A percentile compares a stretch with the other conserved stretches of the same genome.
Evolutionary conservation across 371 early-diverging fungal genomes (phyloP).

Genomic region (Dipsacomyces acuminosporus): DNA sequence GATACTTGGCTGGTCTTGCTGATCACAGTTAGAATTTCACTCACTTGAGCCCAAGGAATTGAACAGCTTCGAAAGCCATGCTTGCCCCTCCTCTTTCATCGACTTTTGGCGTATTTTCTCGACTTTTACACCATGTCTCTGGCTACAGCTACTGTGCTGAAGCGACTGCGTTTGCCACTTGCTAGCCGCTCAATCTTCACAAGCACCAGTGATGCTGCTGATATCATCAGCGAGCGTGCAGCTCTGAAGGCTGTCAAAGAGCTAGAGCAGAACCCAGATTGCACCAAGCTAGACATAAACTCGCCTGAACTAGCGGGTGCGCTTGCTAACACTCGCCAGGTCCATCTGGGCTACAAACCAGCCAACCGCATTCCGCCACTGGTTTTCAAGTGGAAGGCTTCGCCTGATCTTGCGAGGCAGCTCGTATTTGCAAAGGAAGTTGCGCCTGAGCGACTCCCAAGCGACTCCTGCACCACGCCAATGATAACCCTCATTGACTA

Average conservation of each 20-base stretch:
- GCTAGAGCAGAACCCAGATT: conserved; percentile 6
- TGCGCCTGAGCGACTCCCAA: conserved; percentile 13
- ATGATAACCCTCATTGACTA: conserved; percentile 34
- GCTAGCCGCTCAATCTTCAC: neutral
- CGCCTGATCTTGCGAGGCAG: conserved; percentile 3
- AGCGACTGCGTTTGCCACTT: conserved; percentile 4
- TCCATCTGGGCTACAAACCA: conserved; percentile 22
- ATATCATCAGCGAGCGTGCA: conserved; percentile 23
- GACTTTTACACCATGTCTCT: no score
- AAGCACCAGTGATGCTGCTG: conserved; percentile 7
- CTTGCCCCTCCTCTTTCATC: no score
- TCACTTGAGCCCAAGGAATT: no score
- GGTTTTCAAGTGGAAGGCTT: conserved; percentile 21
- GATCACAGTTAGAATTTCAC: no score
- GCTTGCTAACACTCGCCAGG: conserved; percentile 8
- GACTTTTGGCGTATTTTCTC: no score
- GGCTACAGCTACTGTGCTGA: no score
- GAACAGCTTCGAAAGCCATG: no score
- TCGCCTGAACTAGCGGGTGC: neutral
- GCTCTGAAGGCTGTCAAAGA: conserved; percentile 18
- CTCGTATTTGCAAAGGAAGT: conserved; percentile 4
- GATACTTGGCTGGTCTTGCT: no score
- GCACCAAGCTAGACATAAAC: conserved; percentile 13
- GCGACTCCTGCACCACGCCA: conserved; percentile 2
- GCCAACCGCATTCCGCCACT: conserved; percentile 20